Conservation (phyloP, 2,329 filamentous ascomycete genomes). For the Aureobasidium sp. region DNA sequence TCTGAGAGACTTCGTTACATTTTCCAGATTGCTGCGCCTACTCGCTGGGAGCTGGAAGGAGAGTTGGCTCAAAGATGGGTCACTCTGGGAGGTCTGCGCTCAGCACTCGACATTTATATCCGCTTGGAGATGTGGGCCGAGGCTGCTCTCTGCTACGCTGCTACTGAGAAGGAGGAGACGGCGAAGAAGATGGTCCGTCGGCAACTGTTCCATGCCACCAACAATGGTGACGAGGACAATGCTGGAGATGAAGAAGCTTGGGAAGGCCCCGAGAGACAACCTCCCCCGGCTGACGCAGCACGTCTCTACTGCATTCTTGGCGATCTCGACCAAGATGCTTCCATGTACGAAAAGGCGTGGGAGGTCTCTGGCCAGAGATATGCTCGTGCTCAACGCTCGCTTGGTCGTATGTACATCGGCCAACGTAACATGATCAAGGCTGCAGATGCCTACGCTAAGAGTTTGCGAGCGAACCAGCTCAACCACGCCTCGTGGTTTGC, state of each 20-base stretch:
- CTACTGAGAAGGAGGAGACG: conserved; percentile 73
- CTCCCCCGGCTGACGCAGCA: conserved; percentile 73
- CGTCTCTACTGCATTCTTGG: conserved; percentile 89
- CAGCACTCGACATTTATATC: conserved; percentile 93
- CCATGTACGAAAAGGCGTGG: conserved; percentile 82
- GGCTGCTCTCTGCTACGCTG: conserved; percentile 80
- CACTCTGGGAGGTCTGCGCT: conserved; percentile 74
- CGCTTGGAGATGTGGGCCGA: conserved; percentile 90
- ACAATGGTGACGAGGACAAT: conserved; percentile 31
- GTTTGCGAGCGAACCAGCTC: conserved; percentile 70
- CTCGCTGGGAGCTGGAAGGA: conserved; percentile 88
- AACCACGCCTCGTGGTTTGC: conserved; percentile 84
- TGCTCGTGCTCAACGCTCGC: conserved; percentile 76
- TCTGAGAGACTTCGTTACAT: conserved; percentile 74
- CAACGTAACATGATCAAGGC: conserved; percentile 61
- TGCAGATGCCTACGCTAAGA: conserved; percentile 68
- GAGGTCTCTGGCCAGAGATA: conserved; percentile 73
- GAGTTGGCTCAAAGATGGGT: conserved; percentile 94
- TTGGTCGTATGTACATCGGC: conserved; percentile 71
- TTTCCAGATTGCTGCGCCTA: conserved; percentile 74
- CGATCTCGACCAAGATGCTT: conserved; percentile 69
- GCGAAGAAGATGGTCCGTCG: conserved; percentile 69
- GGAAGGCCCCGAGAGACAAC: conserved; percentile 63
- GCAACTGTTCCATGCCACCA: conserved; percentile 66
- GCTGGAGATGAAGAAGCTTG: conserved; percentile 38